These are phyloP conservation scores for Sarcodon aspratus DNA, from an alignment of 768 basidiomycete species.

Conservation along the genomic window DNA sequence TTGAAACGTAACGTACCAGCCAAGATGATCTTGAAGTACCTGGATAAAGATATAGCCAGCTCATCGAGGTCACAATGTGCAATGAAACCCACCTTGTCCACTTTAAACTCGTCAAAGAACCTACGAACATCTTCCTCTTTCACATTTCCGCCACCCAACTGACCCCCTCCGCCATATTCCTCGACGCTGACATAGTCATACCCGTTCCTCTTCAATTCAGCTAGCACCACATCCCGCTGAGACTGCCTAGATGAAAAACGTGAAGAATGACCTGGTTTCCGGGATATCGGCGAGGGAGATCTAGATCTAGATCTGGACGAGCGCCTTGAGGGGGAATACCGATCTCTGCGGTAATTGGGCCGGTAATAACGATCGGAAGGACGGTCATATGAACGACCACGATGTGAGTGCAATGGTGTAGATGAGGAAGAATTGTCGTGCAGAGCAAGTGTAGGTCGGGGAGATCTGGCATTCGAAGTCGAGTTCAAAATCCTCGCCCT, in stretches of 20 bases:
- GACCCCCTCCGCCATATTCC: conserved; percentile 21
- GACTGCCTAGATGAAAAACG: conserved; percentile 16
- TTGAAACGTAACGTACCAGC: conserved; percentile 77
- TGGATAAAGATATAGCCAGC: conserved; percentile 16
- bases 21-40: conserved; percentile 60
- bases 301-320: conserved; percentile 17
- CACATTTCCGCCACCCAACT: conserved; percentile 34
- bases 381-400: conserved; percentile 14
- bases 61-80: conserved; percentile 5
- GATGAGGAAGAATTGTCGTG: conserved; percentile 21
- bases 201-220: conserved; percentile 48
- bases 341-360: conserved; percentile 6
- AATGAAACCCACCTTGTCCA: conserved; percentile 49
- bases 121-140: conserved; percentile 55
- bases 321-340: conserved; percentile 6
- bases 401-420: conserved; percentile 19
- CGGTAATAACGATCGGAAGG: conserved; percentile 5
- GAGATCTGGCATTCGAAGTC: conserved; percentile 7
- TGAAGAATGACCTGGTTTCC: conserved; percentile 24
- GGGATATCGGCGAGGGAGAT: conserved; percentile 32
- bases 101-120: conserved; percentile 61
- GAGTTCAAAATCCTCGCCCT: conserved; percentile 14
- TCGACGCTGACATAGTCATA: conserved; percentile 57
- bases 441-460: conserved; percentile 6
- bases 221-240: conserved; percentile 27